Base-by-base conservation (phyloP, 441 rosid species). In the Viola pubescens region DNA sequence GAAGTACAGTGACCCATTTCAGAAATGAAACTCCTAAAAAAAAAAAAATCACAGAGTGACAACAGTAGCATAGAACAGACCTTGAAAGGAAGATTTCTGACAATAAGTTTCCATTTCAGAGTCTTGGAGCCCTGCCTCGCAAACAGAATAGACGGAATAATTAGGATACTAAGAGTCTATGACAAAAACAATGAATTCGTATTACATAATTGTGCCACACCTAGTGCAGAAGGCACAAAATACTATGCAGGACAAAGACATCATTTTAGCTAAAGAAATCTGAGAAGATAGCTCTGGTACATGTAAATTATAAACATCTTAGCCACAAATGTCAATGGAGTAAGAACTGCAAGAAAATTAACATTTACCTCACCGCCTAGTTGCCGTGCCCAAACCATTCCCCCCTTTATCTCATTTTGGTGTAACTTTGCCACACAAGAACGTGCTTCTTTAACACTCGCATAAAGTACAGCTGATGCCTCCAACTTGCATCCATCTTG, bases 41-140 rank as follows among this genome's bases (percentile, higher is more conserved):
- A 51, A 58, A 11, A 68, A 55, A 65, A 46, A 40, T 50, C 34
- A 41, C 5, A 16, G 49, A 14, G 50, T 10, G 52, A 40, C 63
- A 50, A 52, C 47, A 45, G 3, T 16, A 5, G 61, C 38, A 48
- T 43, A 60, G 68, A 59, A 58, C 59, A 66, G 2, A 87, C 98
- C 98, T 84, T 78, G 78, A 89, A 92, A 54, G 97, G 97, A 63
- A 89, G 89, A 69, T 87, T 89, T 74, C 98, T 82, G 68, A 87
- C 61, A 63, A 92, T 89, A 62, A 92, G 79, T 68, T 92, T 92
- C 98, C 98, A 92, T 78, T 89, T 92, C 75, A 84, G 94, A 74
- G 90, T 83, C 84, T 89, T 92, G 64, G 94, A 84, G 64, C 98
- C 96, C 95, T 92, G 82, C n/a, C 40, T 59, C 71, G 64, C 19